Evolutionary conservation across 2,329 filamentous ascomycete genomes (phyloP).

Genomic region (Nothophoma quercina): DNA sequence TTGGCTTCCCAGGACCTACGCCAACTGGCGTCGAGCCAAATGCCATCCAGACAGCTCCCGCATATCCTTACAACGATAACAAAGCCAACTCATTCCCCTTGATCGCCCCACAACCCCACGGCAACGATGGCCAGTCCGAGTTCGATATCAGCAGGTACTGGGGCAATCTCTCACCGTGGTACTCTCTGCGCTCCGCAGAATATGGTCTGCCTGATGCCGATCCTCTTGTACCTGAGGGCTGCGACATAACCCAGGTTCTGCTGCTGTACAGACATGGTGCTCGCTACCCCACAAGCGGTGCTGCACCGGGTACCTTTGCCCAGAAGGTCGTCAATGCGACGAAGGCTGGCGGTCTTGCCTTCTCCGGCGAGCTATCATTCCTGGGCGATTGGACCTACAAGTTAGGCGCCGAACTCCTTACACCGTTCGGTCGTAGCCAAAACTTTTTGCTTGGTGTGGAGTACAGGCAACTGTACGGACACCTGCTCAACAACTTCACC

Average conservation of each 20-base stretch:
- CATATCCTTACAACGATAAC: slow-evolving; percentile 40
- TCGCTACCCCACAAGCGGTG: slow-evolving; percentile 39
- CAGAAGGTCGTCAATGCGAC: slow-evolving; percentile 37
- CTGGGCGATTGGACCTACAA: slow-evolving; percentile 39
- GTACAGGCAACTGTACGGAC: slow-evolving; percentile 53
- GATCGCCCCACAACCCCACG: slow-evolving; percentile 32
- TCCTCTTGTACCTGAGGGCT: slow-evolving; percentile 36
- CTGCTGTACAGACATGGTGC: slow-evolving; percentile 42
- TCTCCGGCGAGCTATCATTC: slow-evolving; percentile 39
- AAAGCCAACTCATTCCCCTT: slow-evolving; percentile 33
- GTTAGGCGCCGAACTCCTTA: slow-evolving; percentile 41
- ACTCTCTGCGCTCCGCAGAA: slow-evolving; percentile 37
- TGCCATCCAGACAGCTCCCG: slow-evolving; percentile 38
- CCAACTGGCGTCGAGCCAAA: slow-evolving; percentile 38
- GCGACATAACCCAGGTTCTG: slow-evolving; percentile 39
- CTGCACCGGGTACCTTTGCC: slow-evolving; percentile 34
- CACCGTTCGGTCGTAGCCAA: slow-evolving; percentile 45
- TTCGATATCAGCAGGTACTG: slow-evolving; percentile 43
- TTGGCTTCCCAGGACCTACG: slow-evolving; percentile 41
- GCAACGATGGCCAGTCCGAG: slow-evolving; percentile 21
- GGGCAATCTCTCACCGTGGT: slow-evolving; percentile 43
- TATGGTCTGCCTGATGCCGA: slow-evolving; percentile 38
- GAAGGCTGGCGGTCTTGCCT: slow-evolving; percentile 29
- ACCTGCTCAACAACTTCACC: slow-evolving; percentile 56
- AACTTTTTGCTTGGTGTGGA: slow-evolving; percentile 52